phyloP scores from a whole-genome alignment of 148 eudicot genomes.

The Dysphania ambrosioides region DNA sequence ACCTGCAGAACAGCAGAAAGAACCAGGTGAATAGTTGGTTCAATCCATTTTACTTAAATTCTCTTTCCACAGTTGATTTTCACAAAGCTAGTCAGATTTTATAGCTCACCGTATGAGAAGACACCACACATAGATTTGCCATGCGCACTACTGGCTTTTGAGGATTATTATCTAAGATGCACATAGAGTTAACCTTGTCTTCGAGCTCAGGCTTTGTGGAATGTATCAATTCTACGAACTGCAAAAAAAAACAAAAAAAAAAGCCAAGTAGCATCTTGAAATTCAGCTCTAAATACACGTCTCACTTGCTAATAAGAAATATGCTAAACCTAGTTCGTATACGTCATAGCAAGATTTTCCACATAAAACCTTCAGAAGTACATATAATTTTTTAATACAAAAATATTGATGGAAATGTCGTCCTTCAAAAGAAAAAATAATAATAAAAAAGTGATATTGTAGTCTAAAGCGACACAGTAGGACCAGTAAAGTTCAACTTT shows the following conservation, averaged over 20 bases:
- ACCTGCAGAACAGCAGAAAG: conserved; percentile 52
- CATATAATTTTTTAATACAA: no score
- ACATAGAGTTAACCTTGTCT: conserved; percentile 56
- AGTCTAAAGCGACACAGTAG: not conserved
- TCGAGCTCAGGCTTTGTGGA: conserved; percentile 73
- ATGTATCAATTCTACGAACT: conserved; percentile 73
- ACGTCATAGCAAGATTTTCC: not conserved
- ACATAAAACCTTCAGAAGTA: not conserved
- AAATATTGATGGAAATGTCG: not conserved
- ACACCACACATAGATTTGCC: conserved; percentile 98
- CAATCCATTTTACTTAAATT: not conserved
- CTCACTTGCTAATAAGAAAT: not conserved
- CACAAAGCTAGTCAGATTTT: not conserved
- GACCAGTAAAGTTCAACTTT: not conserved
- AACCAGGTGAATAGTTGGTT: not conserved
- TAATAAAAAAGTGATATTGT: no score
- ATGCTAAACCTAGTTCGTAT: not conserved
- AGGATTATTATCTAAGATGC: conserved; percentile 82
- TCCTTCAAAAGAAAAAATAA: not conserved
- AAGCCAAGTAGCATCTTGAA: not conserved
- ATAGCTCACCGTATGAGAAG: conserved; percentile 80
- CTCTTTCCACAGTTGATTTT: not conserved
- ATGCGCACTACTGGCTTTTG: conserved; percentile 91
- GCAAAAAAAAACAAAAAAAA: no score
- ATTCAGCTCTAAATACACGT: not conserved